These are phyloP conservation scores for Phlebopus sp. DNA, from an alignment of 1,284 basidiomycete genomes.

Conservation along the genomic window DNA sequence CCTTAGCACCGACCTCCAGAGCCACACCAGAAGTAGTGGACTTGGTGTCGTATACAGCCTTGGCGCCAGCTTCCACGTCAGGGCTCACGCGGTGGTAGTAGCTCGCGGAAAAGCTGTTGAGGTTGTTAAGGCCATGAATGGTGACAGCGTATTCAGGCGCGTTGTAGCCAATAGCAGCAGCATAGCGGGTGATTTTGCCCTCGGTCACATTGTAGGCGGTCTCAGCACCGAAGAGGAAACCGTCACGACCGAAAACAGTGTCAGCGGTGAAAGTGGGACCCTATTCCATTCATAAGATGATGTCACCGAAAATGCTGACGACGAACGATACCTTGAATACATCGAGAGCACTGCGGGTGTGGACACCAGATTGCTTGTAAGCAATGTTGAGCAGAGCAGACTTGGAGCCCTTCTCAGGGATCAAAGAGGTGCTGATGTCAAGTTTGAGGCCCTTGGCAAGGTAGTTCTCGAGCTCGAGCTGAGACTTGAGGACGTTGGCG, in stretches of 20 bases:
- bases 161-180: slow-evolving; percentile 90
- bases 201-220: slow-evolving; percentile 95
- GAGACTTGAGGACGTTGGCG: slow-evolving; percentile 85
- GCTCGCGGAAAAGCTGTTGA: slow-evolving; percentile 91
- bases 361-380: slow-evolving; percentile 97
- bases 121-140: slow-evolving; percentile 92
- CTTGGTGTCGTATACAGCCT: slow-evolving; percentile 97
- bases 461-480: slow-evolving; percentile 97
- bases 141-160: slow-evolving; percentile 97
- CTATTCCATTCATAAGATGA: slow-evolving; percentile 38
- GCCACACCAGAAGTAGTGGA: slow-evolving; percentile 83
- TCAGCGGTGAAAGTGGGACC: slow-evolving; percentile 97
- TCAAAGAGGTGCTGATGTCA: slow-evolving; percentile 83
- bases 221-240: slow-evolving; percentile 96
- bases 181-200: slow-evolving; percentile 90
- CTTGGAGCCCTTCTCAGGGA: slow-evolving; percentile 85
- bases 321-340: slow-evolving; percentile 80
- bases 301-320: neutral
- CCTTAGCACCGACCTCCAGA: slow-evolving; percentile 96
- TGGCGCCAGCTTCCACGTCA: slow-evolving; percentile 97
- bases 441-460: slow-evolving; percentile 98
- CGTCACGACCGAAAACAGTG: slow-evolving; percentile 93
- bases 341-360: slow-evolving; percentile 90
- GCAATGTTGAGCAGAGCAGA: slow-evolving; percentile 78
- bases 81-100: slow-evolving; percentile 97